These are phyloP conservation scores for Rhexocercosporidium sp. DNA, from an alignment of 2,329 filamentous ascomycete genomes.

Conservation along the genomic window DNA sequence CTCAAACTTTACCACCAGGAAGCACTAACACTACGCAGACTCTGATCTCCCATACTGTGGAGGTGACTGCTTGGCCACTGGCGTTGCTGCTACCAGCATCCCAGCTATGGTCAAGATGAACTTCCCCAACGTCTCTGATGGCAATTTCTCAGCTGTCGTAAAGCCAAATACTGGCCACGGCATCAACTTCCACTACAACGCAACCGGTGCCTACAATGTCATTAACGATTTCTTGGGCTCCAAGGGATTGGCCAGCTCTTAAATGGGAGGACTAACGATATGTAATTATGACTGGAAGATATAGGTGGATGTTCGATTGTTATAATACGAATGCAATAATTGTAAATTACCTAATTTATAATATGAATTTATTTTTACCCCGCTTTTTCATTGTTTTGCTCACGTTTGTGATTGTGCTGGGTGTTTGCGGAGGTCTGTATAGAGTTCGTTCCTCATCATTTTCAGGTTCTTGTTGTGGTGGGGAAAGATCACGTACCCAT, in stretches of 20 bases:
- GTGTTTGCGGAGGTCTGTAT: no score
- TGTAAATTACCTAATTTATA: background rate
- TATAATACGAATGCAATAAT: background rate
- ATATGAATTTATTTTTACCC: background rate
- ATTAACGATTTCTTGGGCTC: constrained; percentile 44
- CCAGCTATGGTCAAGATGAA: constrained; percentile 42
- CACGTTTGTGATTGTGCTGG: no score
- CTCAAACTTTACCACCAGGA: background rate
- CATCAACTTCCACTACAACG: constrained; percentile 50
- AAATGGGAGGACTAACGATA: background rate
- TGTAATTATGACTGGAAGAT: background rate
- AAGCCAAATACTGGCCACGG: constrained; percentile 58
- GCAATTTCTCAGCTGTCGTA: constrained; percentile 57
- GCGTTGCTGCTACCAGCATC: constrained; percentile 31
- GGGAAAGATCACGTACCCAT: no score
- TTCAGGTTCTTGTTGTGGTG: no score
- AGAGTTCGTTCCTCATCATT: no score
- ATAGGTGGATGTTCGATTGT: background rate
- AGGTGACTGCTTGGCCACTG: constrained; percentile 59
- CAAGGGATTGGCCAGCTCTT: constrained; percentile 22
- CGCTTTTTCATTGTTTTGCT: no score
- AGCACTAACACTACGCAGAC: constrained; percentile 22
- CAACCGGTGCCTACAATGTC: constrained; percentile 44
- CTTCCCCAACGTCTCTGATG: constrained; percentile 45
- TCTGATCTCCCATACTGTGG: constrained; percentile 64